Percentiles rank a stretch among this genome's conserved stretches.
Evolutionary conservation across 495 filamentous ascomycete genomes (phyloP).

Genomic region (Hypomontagnella submonticulosa): DNA sequence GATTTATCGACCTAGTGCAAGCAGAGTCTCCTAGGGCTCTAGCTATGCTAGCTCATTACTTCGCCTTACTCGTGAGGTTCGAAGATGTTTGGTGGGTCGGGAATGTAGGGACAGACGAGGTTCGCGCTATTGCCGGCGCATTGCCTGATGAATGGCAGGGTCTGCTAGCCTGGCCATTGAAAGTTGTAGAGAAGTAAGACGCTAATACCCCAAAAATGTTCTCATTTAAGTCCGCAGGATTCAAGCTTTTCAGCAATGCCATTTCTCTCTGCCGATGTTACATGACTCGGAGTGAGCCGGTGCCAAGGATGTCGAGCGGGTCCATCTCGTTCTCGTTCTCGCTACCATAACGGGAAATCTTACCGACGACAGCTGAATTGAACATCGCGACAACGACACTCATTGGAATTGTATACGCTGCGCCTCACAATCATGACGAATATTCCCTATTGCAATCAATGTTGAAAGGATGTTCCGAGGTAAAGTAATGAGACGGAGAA

Average conservation of each 20-base stretch:
- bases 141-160: slow-evolving; percentile 53
- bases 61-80: slow-evolving; percentile 48
- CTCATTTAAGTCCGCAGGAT: neutral
- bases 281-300: too few species aligned
- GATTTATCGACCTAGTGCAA: slow-evolving; percentile 51
- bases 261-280: too few species aligned
- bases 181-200: slow-evolving; percentile 27
- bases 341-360: slow-evolving; percentile 3
- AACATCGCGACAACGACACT: slow-evolving; percentile 1
- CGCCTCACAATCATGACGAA: neutral
- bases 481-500: neutral
- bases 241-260: neutral
- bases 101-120: slow-evolving; percentile 45
- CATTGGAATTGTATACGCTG: neutral
- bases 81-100: slow-evolving; percentile 56
- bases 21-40: slow-evolving; percentile 52
- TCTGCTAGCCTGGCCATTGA: slow-evolving; percentile 53
- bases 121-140: slow-evolving; percentile 51
- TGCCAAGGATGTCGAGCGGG: too few species aligned
- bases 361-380: neutral
- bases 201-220: neutral
- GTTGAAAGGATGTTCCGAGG: neutral
- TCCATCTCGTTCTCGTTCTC: slow-evolving; percentile 12
- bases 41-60: slow-evolving; percentile 55
- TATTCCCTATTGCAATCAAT: neutral